phyloP scores from a whole-genome alignment of 106 monocot genomes.

The Chionographis japonica region DNA sequence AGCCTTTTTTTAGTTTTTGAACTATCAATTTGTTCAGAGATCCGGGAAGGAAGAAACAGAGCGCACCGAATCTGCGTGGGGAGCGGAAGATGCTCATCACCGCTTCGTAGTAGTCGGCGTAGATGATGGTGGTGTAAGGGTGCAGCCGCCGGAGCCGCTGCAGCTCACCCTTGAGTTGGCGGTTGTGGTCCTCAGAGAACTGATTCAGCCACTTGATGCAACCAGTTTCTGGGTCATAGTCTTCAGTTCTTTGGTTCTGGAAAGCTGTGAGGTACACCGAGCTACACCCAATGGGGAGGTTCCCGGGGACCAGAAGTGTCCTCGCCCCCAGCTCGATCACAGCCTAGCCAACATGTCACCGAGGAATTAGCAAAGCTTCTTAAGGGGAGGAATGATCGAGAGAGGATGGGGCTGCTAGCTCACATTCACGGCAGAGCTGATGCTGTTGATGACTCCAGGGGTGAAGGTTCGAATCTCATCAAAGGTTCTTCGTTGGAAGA shows the following conservation, averaged over 20 bases:
- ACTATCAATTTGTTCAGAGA: not conserved
- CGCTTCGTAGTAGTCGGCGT: slow-evolving; percentile 34
- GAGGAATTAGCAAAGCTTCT: not conserved
- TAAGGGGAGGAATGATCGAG: not conserved
- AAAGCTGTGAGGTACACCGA: slow-evolving; percentile 14
- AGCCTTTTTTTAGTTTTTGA: not conserved
- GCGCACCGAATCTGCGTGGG: slow-evolving; percentile 25
- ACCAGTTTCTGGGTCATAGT: slow-evolving; percentile 22
- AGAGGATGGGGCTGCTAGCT: not conserved
- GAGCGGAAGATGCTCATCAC: slow-evolving; percentile 11
- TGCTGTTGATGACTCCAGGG: slow-evolving; percentile 17
- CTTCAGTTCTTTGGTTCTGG: not conserved
- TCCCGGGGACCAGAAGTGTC: slow-evolving; percentile 37
- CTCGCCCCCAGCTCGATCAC: slow-evolving; percentile 28
- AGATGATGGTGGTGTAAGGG: slow-evolving; percentile 27
- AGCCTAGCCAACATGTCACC: not conserved
- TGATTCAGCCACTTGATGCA: slow-evolving; percentile 32
- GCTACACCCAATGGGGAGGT: slow-evolving; percentile 39
- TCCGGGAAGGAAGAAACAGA: not conserved
- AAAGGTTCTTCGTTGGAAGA: not conserved
- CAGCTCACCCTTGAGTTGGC: slow-evolving; percentile 12
- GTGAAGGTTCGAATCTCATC: not conserved
- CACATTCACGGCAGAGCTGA: slow-evolving; percentile 18
- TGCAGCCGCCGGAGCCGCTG: slow-evolving; percentile 9
- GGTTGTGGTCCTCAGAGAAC: slow-evolving; percentile 30